Percentiles rank a stretch among this genome's conserved stretches.
Conservation (phyloP, 164 flowering plant species). For the Tetracentron sinense region DNA sequence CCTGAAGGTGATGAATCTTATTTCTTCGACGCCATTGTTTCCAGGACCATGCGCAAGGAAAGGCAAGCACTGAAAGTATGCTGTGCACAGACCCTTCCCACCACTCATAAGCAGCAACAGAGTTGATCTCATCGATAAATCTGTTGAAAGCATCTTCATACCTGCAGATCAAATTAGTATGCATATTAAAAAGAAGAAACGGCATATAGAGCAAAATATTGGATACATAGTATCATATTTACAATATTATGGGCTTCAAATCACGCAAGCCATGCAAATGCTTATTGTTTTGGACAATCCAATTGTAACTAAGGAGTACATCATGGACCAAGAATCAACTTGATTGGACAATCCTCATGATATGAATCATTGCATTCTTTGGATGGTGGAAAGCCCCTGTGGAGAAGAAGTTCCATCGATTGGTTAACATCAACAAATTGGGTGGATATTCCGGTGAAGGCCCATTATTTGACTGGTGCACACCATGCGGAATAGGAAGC, state of each 20-base stretch:
- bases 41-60: slow-evolving; percentile 98
- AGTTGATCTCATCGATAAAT: slow-evolving; percentile 89
- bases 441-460: not conserved
- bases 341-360: no score
- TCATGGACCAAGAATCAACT: no score
- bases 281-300: no score
- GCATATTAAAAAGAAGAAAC: not conserved
- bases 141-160: slow-evolving; percentile 94
- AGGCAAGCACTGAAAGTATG: slow-evolving; percentile 82
- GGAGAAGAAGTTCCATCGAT: not conserved
- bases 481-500: not conserved
- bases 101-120: slow-evolving; percentile 94
- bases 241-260: no score
- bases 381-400: no score
- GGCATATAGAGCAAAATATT: no score
- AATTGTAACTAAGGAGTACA: no score
- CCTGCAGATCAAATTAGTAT: slow-evolving; percentile 33
- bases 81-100: slow-evolving; percentile 97
- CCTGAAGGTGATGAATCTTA: slow-evolving; percentile 78
- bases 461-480: no score
- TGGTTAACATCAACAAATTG: not conserved
- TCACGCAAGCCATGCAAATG: no score
- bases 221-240: no score
- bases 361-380: no score
- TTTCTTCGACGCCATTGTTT: slow-evolving; percentile 88